Percentiles rank a stretch among this genome's conserved stretches.
These are phyloP conservation scores for Hemileccinum impolitum DNA, from an alignment of 768 basidiomycete species.

Conservation along the genomic window DNA sequence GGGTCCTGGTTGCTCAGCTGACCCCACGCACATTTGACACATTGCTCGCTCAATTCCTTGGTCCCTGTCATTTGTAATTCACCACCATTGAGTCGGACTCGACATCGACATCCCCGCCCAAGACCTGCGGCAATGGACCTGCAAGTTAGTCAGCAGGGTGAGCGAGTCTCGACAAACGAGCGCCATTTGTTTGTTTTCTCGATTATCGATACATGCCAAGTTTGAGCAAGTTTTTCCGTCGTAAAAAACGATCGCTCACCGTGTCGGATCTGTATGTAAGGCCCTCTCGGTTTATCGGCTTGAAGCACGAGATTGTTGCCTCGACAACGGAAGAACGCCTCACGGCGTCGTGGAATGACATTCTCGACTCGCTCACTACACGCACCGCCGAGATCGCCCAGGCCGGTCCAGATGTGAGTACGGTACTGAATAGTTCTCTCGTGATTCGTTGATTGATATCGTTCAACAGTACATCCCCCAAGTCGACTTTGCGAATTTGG, in stretches of 20 bases:
- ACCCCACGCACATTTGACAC: too few relatives aligned
- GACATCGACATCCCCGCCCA: too few relatives aligned
- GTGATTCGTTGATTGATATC: not conserved
- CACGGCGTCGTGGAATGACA: slow-evolving; percentile 55
- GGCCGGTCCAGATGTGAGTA: slow-evolving; percentile 47
- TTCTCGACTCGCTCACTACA: slow-evolving; percentile 48
- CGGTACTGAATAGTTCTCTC: not conserved
- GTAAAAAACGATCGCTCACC: not conserved
- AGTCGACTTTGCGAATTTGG: slow-evolving; percentile 56
- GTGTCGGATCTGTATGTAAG: slow-evolving; percentile 14
- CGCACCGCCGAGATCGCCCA: slow-evolving; percentile 43
- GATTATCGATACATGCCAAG: too few relatives aligned
- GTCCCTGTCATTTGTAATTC: too few relatives aligned
- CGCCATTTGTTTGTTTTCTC: too few relatives aligned
- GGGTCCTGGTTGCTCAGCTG: too few relatives aligned
- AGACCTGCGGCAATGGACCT: too few relatives aligned
- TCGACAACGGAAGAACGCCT: slow-evolving; percentile 46
- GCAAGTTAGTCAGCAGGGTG: too few relatives aligned
- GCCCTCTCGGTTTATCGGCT: slow-evolving; percentile 46
- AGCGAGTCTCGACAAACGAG: too few relatives aligned
- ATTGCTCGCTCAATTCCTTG: too few relatives aligned
- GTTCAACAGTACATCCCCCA: slow-evolving; percentile 54
- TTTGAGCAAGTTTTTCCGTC: not conserved
- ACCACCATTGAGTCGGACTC: too few relatives aligned
- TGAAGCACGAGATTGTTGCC: slow-evolving; percentile 56